phyloP scores from a whole-genome alignment of 306 rosid genomes.

The Citrullus mucosospermus region DNA sequence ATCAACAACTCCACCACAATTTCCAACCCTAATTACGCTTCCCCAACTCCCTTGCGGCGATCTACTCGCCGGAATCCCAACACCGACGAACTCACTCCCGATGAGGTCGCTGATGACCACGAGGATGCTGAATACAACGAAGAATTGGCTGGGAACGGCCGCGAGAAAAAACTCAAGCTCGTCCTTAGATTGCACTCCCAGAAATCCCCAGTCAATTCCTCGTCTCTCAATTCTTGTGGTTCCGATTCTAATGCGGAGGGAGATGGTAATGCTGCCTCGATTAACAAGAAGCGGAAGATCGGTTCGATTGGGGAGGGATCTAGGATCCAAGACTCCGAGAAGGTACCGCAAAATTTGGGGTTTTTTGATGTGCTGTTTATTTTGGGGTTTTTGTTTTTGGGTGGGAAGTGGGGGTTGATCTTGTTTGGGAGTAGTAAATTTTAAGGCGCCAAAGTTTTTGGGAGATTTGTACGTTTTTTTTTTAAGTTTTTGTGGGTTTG shows the following conservation, averaged over 20 bases:
- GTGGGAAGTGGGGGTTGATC: not conserved
- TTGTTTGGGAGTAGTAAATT: not conserved
- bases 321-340: constrained; percentile 12
- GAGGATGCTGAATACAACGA: constrained; percentile 10
- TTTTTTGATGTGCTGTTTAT: constrained; percentile 15
- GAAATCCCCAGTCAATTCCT: constrained; percentile 32
- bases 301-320: constrained; percentile 38
- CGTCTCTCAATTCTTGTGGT: constrained; percentile 24
- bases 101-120: constrained; percentile 12
- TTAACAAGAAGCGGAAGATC: constrained; percentile 33
- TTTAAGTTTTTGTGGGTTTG: not conserved
- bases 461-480: not conserved
- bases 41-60: constrained; percentile 35
- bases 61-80: constrained; percentile 59
- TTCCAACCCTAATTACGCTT: constrained; percentile 28
- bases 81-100: constrained; percentile 14
- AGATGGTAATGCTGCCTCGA: constrained; percentile 20
- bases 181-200: constrained; percentile 36
- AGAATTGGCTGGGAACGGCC: constrained; percentile 24
- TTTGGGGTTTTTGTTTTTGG: not conserved
- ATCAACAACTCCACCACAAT: constrained; percentile 18
- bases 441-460: not conserved
- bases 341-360: constrained; percentile 24
- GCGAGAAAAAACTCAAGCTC: constrained; percentile 52
- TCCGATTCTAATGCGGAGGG: constrained; percentile 34